These are phyloP conservation scores for Musa troglodytarum DNA, from an alignment of 176 grass and related monocot genomes.

Conservation along the genomic window DNA sequence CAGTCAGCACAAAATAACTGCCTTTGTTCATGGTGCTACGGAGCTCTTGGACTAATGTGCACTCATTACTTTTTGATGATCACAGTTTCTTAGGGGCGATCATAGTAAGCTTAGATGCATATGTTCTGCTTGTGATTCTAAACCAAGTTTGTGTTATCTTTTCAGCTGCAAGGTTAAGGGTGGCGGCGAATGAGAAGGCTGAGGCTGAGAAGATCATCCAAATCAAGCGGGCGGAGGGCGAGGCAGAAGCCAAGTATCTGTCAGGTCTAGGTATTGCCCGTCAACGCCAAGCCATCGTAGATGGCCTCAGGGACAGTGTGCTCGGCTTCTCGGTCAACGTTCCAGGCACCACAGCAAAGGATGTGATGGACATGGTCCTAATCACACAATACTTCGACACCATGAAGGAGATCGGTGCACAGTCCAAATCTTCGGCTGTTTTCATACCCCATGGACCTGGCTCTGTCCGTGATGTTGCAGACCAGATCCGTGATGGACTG, in stretches of 20 bases:
- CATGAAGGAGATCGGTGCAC: constrained; percentile 77
- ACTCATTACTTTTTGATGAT: too few species aligned
- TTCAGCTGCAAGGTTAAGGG: constrained; percentile 63
- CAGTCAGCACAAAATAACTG: not conserved
- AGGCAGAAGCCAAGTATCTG: constrained; percentile 76
- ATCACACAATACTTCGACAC: constrained; percentile 84
- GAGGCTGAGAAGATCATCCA: constrained; percentile 92
- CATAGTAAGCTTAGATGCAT: not conserved
- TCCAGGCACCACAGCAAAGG: constrained; percentile 68
- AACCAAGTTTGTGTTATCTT: constrained; percentile 1
- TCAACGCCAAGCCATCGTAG: constrained; percentile 73
- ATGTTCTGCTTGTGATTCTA: not conserved
- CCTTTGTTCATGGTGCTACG: not conserved
- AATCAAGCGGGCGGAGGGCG: constrained; percentile 73
- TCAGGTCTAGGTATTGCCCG: constrained; percentile 63
- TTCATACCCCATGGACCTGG: constrained; percentile 79
- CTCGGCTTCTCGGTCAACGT: constrained; percentile 66
- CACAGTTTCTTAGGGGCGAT: too few species aligned
- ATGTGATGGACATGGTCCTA: constrained; percentile 94
- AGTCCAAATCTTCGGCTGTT: constrained; percentile 55
- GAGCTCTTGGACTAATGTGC: too few species aligned
- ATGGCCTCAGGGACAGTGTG: constrained; percentile 72
- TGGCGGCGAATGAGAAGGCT: constrained; percentile 70
- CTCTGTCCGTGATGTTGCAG: constrained; percentile 52
- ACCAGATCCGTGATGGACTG: constrained; percentile 68